A percentile compares a stretch with the other conserved stretches of the same genome.
These are phyloP conservation scores for Populus euphratica DNA, from an alignment of 345 rosid genomes.

Conservation along the genomic window DNA sequence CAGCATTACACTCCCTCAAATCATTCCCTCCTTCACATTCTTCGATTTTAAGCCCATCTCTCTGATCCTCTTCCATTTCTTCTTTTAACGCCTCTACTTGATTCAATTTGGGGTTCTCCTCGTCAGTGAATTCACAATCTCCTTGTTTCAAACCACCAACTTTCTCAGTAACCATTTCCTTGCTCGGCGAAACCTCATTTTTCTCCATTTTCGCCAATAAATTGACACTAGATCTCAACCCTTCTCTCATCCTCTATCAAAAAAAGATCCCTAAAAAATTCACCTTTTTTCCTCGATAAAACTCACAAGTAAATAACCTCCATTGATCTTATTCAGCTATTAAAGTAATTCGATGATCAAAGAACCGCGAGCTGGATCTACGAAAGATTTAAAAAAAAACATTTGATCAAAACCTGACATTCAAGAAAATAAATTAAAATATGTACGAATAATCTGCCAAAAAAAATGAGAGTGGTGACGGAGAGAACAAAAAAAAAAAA, in stretches of 20 bases:
- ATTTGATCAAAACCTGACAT: not conserved
- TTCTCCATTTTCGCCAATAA: constrained; percentile 17
- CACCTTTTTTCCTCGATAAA: constrained; percentile 1
- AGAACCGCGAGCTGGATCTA: constrained; percentile 13
- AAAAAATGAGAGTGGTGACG: too few species aligned
- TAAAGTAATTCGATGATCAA: not conserved
- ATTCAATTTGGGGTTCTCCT: not conserved
- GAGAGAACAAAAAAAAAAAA: too few species aligned
- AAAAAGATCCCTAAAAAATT: constrained; percentile 14
- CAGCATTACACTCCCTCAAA: constrained; percentile 8
- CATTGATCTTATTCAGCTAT: constrained; percentile 12
- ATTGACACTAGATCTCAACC: constrained; percentile 36
- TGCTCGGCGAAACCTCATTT: constrained; percentile 14
- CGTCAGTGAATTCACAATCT: constrained; percentile 22
- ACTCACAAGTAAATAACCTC: constrained; percentile 1
- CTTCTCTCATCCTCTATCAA: constrained; percentile 33
- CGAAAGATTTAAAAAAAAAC: not conserved
- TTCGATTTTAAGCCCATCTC: constrained; percentile 7
- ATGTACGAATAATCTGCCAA: not conserved
- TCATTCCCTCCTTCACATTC: constrained; percentile 17
- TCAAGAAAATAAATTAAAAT: not conserved
- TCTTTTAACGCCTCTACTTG: constrained; percentile 13
- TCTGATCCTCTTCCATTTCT: constrained; percentile 8
- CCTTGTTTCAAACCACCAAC: constrained; percentile 12
- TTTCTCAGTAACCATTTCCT: constrained; percentile 7